Conservation (phyloP, 176 grass and related monocot genomes). For the Ensete ventricosum region DNA sequence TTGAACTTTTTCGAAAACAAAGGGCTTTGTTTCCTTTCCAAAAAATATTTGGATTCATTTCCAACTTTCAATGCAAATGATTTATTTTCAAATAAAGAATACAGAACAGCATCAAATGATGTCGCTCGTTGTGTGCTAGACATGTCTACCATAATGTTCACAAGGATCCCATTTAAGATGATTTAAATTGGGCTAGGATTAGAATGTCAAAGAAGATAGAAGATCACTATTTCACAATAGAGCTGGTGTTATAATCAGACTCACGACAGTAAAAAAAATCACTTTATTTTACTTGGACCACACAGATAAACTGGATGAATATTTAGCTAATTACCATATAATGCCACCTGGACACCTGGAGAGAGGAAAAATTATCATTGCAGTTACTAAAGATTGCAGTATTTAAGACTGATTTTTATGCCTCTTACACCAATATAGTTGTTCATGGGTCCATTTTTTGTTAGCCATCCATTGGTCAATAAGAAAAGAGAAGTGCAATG, state of each 20-base stretch:
- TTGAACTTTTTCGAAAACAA: too few species aligned
- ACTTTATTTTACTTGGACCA: background rate
- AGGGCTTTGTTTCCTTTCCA: too few species aligned
- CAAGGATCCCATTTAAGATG: background rate
- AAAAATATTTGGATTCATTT: too few species aligned
- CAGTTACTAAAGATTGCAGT: too few species aligned
- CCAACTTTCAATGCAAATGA: background rate
- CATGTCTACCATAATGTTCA: background rate
- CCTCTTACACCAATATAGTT: background rate
- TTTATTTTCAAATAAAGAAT: background rate
- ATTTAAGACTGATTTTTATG: background rate
- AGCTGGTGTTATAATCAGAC: background rate
- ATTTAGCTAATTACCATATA: background rate
- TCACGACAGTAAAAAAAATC: background rate
- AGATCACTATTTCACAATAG: background rate
- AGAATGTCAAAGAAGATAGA: background rate
- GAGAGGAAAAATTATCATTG: too few species aligned
- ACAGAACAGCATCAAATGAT: background rate
- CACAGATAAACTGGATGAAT: background rate
- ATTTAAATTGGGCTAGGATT: background rate
- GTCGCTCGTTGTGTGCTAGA: background rate
- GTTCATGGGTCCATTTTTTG: background rate
- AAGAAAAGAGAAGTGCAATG: background rate
- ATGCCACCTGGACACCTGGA: too few species aligned
- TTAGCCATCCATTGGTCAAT: background rate